Conservation (phyloP, 2,329 filamentous ascomycete genomes). For the Fusarium metavorans region DNA sequence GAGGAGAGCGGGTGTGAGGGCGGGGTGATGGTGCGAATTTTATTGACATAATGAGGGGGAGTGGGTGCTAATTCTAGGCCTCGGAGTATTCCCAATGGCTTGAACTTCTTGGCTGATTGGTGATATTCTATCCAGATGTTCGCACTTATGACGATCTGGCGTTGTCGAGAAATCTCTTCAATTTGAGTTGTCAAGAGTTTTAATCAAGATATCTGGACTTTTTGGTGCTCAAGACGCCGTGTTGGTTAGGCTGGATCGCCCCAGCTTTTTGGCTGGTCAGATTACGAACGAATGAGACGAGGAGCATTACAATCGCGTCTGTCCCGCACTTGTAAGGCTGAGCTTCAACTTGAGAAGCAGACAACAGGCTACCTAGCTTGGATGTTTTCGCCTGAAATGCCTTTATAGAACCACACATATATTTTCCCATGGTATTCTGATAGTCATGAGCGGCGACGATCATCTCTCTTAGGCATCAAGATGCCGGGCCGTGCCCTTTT, state of each 20-base stretch:
- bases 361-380: neutral
- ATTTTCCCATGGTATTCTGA: neutral
- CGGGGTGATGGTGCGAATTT: slow-evolving; percentile 45
- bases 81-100: neutral
- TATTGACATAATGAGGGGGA: neutral
- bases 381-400: neutral
- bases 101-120: neutral
- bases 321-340: neutral
- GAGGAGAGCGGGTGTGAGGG: slow-evolving; percentile 44
- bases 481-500: neutral
- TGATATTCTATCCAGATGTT: too few species aligned
- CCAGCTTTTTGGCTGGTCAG: neutral
- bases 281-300: slow-evolving; percentile 20
- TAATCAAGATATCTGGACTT: too few species aligned
- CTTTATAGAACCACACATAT: neutral
- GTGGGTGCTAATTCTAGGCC: slow-evolving; percentile 5
- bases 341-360: neutral
- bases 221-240: neutral
- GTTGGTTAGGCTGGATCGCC: neutral
- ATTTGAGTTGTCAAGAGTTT: neutral
- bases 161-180: too few species aligned
- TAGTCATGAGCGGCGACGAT: neutral
- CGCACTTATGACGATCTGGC: neutral
- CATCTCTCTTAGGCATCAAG: neutral
- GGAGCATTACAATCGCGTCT: slow-evolving; percentile 14